These are phyloP conservation scores for Sungouiella thailandica DNA, from an alignment of 805 yeast species.

Conservation along the genomic window DNA sequence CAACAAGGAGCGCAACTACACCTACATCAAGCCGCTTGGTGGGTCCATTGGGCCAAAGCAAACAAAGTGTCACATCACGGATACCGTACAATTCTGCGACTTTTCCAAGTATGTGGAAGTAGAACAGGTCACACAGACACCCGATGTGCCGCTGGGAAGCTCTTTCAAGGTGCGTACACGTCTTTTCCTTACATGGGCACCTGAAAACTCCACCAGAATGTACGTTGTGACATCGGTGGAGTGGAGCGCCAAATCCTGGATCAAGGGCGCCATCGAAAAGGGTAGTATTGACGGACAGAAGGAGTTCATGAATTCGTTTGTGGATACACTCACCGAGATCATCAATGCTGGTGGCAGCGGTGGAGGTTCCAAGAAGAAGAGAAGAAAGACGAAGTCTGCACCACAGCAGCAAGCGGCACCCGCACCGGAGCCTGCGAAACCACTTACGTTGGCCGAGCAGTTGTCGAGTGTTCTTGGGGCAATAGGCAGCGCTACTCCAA, in stretches of 20 bases:
- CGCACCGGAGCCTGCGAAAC: conserved; percentile 1
- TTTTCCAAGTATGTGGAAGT: conserved; percentile 53
- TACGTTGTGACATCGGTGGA: conserved; percentile 63
- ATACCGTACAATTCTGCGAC: conserved; percentile 58
- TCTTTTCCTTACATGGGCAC: conserved; percentile 72
- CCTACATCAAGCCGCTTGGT: conserved; percentile 69
- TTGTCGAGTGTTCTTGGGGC: conserved; percentile 7
- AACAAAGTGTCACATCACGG: conserved; percentile 59
- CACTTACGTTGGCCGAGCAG: conserved; percentile 3
- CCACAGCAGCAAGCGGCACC: background rate
- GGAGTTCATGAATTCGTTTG: conserved; percentile 16
- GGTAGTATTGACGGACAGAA: conserved; percentile 79
- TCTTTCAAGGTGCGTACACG: conserved; percentile 72
- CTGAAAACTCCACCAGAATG: conserved; percentile 54
- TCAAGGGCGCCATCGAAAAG: conserved; percentile 82
- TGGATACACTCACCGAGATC: conserved; percentile 7
- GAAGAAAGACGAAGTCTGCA: conserved; percentile 9
- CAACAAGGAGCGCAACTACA: conserved; percentile 46
- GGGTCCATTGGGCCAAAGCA: conserved; percentile 91
- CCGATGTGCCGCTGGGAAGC: conserved; percentile 94
- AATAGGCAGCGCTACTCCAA: conserved; percentile 9
- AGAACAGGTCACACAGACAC: conserved; percentile 65
- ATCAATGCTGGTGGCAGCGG: conserved; percentile 5
- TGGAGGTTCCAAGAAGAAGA: conserved; percentile 9
- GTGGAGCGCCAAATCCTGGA: conserved; percentile 93